Percentiles rank a stretch among this genome's conserved stretches.
These are phyloP conservation scores for Chlorella sorokiniana DNA, from an alignment of 139 green algal genomes.

Conservation along the genomic window DNA sequence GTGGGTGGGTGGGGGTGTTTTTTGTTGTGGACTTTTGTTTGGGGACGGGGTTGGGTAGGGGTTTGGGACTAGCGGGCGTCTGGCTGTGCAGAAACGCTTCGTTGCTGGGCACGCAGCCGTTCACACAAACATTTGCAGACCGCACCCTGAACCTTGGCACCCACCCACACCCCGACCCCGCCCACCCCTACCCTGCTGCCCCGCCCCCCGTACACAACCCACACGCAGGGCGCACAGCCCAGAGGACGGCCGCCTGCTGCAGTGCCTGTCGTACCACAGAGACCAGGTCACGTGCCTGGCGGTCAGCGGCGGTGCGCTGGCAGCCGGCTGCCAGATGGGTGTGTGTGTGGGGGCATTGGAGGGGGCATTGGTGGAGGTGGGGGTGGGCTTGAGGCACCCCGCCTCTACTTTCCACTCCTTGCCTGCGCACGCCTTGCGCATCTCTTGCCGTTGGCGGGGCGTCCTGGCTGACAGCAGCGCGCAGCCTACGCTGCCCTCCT, in stretches of 20 bases:
- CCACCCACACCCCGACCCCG: constrained; percentile 34
- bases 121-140: neutral
- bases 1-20: too few relatives aligned
- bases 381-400: too few relatives aligned
- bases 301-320: constrained; percentile 35
- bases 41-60: too few relatives aligned
- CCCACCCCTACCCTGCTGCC: constrained; percentile 31
- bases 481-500: neutral
- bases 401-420: too few relatives aligned
- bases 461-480: neutral
- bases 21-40: too few relatives aligned
- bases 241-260: constrained; percentile 64
- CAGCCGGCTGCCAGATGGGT: neutral
- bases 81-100: too few relatives aligned
- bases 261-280: constrained; percentile 60
- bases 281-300: constrained; percentile 68
- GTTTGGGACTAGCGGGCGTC: too few relatives aligned
- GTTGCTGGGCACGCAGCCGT: neutral
- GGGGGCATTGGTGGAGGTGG: too few relatives aligned
- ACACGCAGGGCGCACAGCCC: constrained; percentile 29
- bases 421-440: too few relatives aligned
- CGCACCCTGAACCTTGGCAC: neutral
- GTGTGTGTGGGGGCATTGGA: neutral
- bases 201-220: neutral
- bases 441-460: too few relatives aligned